Conservation (phyloP, 257 asterid species). For the Coffea eugenioides region DNA sequence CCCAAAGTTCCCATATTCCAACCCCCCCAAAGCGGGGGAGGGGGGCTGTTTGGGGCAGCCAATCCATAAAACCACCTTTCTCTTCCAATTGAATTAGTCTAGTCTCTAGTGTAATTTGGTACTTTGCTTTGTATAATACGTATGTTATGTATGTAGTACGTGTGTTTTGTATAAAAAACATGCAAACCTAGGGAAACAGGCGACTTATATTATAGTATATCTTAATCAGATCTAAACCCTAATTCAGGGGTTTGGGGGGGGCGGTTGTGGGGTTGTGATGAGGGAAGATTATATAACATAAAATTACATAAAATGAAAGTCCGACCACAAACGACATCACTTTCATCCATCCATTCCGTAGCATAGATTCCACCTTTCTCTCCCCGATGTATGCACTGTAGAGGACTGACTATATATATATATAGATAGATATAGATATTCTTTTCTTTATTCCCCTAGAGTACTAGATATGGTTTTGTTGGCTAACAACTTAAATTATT, state of each 20-base stretch:
- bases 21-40: background rate
- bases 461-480: conserved; percentile 19
- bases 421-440: no score
- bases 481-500: background rate
- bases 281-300: background rate
- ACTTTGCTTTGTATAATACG: no score
- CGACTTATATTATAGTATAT: no score
- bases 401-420: background rate
- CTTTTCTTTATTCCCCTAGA: background rate
- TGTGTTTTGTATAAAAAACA: conserved; percentile 19
- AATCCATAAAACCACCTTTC: background rate
- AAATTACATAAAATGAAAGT: conserved; percentile 3
- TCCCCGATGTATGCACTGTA: conserved; percentile 30
- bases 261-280: no score
- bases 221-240: no score
- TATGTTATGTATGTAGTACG: background rate
- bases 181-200: conserved; percentile 19
- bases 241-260: no score
- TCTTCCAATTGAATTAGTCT: no score
- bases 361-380: conserved; percentile 37
- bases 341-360: conserved; percentile 11
- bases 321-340: conserved; percentile 71
- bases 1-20: background rate
- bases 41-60: no score
- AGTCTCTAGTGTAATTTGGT: no score